These are phyloP conservation scores for Epithemia pelagica DNA, from an alignment of 108 stramenopile species.

Conservation along the genomic window DNA sequence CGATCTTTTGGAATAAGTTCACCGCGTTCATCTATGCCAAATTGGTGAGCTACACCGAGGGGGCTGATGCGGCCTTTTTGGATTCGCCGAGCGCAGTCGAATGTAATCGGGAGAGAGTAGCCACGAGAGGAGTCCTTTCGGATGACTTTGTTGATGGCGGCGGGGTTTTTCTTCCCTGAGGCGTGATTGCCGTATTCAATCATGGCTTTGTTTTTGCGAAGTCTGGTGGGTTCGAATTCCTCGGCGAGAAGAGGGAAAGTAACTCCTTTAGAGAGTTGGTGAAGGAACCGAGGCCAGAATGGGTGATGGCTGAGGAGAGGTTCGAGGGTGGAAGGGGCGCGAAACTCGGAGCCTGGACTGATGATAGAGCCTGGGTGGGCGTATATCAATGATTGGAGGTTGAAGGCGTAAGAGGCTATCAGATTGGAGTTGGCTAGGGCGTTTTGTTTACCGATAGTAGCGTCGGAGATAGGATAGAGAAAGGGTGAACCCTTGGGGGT, in stretches of 20 bases:
- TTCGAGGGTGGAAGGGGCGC: not conserved
- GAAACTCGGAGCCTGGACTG: not conserved
- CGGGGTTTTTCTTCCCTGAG: not conserved
- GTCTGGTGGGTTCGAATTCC: not conserved
- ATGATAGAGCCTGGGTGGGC: not conserved
- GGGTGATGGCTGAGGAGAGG: constrained; percentile 1
- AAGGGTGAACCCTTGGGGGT: not conserved
- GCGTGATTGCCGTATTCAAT: not conserved
- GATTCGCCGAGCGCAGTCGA: not conserved
- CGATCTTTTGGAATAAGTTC: not conserved
- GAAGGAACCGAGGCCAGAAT: not conserved
- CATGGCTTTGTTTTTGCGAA: not conserved
- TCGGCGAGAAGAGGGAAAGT: not conserved
- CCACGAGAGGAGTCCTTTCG: not conserved
- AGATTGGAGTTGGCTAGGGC: not conserved
- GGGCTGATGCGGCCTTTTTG: not conserved
- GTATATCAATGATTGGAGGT: not conserved
- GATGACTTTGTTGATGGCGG: not conserved
- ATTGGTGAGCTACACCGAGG: not conserved
- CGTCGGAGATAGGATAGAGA: not conserved
- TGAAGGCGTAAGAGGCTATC: not conserved
- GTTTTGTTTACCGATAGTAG: not conserved
- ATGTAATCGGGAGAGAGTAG: not conserved
- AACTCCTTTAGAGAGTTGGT: not conserved
- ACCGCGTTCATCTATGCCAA: not conserved